Conservation (phyloP, 2,329 filamentous ascomycete species). For the Emergomyces pasteurianus region DNA sequence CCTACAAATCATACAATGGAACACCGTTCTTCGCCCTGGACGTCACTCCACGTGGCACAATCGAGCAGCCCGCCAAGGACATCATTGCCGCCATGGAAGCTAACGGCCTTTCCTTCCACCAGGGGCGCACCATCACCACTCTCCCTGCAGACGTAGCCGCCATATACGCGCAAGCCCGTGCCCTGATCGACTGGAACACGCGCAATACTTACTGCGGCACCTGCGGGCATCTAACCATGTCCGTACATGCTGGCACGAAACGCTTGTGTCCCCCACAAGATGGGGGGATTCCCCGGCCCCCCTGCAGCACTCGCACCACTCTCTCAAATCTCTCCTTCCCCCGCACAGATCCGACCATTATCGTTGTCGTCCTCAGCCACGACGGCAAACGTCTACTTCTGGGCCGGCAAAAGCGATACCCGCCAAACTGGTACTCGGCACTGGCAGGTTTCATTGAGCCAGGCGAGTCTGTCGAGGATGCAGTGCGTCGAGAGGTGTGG, state of each 20-base stretch:
- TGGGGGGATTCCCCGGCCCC: slow-evolving; percentile 38
- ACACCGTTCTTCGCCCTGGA: slow-evolving; percentile 83
- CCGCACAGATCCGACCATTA: slow-evolving; percentile 86
- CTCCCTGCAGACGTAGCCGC: slow-evolving; percentile 60
- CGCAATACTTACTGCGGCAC: slow-evolving; percentile 86
- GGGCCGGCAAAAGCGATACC: slow-evolving; percentile 75
- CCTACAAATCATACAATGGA: slow-evolving; percentile 55
- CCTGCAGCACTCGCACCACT: slow-evolving; percentile 71
- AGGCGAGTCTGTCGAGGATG: slow-evolving; percentile 74
- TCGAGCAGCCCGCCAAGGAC: slow-evolving; percentile 47
- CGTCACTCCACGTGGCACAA: slow-evolving; percentile 58
- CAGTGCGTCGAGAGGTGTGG: slow-evolving; percentile 73
- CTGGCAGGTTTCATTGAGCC: slow-evolving; percentile 80
- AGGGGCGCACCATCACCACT: slow-evolving; percentile 51
- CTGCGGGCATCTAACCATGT: slow-evolving; percentile 70
- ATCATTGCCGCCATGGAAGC: slow-evolving; percentile 50
- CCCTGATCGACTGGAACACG: slow-evolving; percentile 85
- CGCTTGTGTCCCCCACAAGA: slow-evolving; percentile 35
- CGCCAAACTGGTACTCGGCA: slow-evolving; percentile 74
- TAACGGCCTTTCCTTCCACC: slow-evolving; percentile 52
- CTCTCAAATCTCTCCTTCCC: slow-evolving; percentile 89
- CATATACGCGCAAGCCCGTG: slow-evolving; percentile 79
- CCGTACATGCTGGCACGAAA: slow-evolving; percentile 33
- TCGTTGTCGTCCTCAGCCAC: slow-evolving; percentile 78
- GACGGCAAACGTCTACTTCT: slow-evolving; percentile 70